Conservation (phyloP, 2,329 filamentous ascomycete species). For the Phyllosticta capitalensis region DNA sequence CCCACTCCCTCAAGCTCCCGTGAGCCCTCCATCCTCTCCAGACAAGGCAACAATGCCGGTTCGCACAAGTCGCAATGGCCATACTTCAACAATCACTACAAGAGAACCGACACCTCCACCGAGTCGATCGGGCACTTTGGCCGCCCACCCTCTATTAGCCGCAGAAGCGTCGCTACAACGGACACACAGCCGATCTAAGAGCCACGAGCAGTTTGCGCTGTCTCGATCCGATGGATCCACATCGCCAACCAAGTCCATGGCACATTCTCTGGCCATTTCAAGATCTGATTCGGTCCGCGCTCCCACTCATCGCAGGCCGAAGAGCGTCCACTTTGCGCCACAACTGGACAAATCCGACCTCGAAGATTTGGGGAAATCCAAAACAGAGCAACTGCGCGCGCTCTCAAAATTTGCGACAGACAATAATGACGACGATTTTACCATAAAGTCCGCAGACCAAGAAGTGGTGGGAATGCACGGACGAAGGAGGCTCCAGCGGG, state of each 20-base stretch:
- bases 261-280: slow-evolving; percentile 31
- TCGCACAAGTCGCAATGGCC: slow-evolving; percentile 46
- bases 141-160: background rate
- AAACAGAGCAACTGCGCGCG: slow-evolving; percentile 80
- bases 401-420: slow-evolving; percentile 67
- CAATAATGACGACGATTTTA: slow-evolving; percentile 68
- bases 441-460: slow-evolving; percentile 65
- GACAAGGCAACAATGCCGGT: slow-evolving; percentile 18
- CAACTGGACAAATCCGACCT: slow-evolving; percentile 49
- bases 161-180: background rate
- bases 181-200: slow-evolving; percentile 3
- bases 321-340: slow-evolving; percentile 20
- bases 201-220: slow-evolving; percentile 19
- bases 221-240: slow-evolving; percentile 39
- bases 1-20: slow-evolving; percentile 29
- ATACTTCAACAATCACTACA: slow-evolving; percentile 28
- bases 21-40: slow-evolving; percentile 19
- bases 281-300: slow-evolving; percentile 29
- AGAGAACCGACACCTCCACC: background rate
- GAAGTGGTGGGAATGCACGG: slow-evolving; percentile 85
- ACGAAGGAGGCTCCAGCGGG: slow-evolving; percentile 69
- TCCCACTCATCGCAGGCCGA: slow-evolving; percentile 17
- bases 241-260: slow-evolving; percentile 34
- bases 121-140: background rate
- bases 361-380: slow-evolving; percentile 73